Evolutionary conservation across 2,329 filamentous ascomycete genomes (phyloP), one percentile per base, ranked within the genome.

Genomic region (Exophiala oligosperma): DNA sequence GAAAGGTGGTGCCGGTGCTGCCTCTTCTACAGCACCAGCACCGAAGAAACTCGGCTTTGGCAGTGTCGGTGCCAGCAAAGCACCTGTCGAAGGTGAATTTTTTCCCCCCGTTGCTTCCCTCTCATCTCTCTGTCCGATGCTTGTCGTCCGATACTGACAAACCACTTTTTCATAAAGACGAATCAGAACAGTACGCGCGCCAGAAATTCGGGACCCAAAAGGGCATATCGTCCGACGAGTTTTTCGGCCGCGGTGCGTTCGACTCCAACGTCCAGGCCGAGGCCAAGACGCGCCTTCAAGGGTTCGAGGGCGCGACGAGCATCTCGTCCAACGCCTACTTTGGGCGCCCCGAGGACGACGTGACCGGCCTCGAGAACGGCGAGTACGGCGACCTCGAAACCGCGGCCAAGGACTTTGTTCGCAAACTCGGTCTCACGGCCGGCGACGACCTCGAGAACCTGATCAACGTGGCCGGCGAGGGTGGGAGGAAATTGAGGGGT

Each of bases 251-350:
- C 73, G 91, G 92, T 53, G 78, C 84, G 55, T 97, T 87, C 74
- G 92, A 99, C 72, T 86, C 92, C 38, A 81, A 81, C 55, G 85
- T 88, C 7, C 89, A 94, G 71, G 81, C 86, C 52, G 93, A 97
- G 77, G 93, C 94, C 67, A 96, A 96, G 79, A 81, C 82, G 24
- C 86, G 94, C 41, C 83, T 99, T 54, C 88, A 91, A 77, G 90
- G 92, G 48, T 99, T 99, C 71, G 93, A 97, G 75, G 92, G 94
- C 46, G 92, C 94, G 9, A 88, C 87, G 1, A 79, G 92, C 65
- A 99, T 99, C 74, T 97, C 92, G 5, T 96, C 91, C 58, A 99
- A 97, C 74, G 91, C 91, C 55, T 99, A 97, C 81, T 99, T 99
- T 74, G 94, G 94, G 60, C 89, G 93, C 52, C 88, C 91, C 2